Conservation (phyloP, 1,284 basidiomycete genomes). For the Laetiporus sulphureus region DNA sequence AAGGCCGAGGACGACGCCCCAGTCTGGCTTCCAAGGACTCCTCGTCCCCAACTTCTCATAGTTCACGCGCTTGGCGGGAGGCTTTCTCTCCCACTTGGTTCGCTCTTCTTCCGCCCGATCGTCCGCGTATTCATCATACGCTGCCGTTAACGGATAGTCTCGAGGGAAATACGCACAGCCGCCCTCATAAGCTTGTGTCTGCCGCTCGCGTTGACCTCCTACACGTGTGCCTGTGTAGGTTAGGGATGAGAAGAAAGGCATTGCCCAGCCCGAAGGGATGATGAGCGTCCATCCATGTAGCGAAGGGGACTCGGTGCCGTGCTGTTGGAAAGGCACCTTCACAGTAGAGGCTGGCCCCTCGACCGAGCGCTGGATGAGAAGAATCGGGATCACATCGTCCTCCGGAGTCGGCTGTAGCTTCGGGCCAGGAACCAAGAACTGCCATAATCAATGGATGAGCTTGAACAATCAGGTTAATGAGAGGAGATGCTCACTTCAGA, state of each 20-base stretch:
- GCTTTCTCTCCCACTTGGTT: slow-evolving; percentile 70
- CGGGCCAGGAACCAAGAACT: slow-evolving; percentile 77
- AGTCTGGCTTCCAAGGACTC: slow-evolving; percentile 74
- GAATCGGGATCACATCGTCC: slow-evolving; percentile 76
- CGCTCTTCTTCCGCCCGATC: slow-evolving; percentile 45
- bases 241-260: slow-evolving; percentile 81
- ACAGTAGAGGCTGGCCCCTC: slow-evolving; percentile 29
- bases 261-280: slow-evolving; percentile 81
- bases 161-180: slow-evolving; percentile 73
- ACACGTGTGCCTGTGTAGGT: slow-evolving; percentile 75
- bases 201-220: slow-evolving; percentile 73
- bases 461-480: neutral
- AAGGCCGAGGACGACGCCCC: slow-evolving; percentile 58
- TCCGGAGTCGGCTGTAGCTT: slow-evolving; percentile 55
- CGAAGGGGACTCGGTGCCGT: slow-evolving; percentile 23
- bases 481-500: slow-evolving; percentile 44
- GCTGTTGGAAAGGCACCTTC: slow-evolving; percentile 9
- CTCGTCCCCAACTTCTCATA: slow-evolving; percentile 59
- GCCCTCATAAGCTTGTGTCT: slow-evolving; percentile 75
- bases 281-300: slow-evolving; percentile 84
- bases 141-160: slow-evolving; percentile 59
- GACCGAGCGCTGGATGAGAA: slow-evolving; percentile 79
- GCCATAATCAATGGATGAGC: slow-evolving; percentile 2
- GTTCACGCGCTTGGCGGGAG: slow-evolving; percentile 78
- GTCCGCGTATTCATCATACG: slow-evolving; percentile 45